phyloP scores from a whole-genome alignment of 306 rosid species.

The Castanea mollissima region DNA sequence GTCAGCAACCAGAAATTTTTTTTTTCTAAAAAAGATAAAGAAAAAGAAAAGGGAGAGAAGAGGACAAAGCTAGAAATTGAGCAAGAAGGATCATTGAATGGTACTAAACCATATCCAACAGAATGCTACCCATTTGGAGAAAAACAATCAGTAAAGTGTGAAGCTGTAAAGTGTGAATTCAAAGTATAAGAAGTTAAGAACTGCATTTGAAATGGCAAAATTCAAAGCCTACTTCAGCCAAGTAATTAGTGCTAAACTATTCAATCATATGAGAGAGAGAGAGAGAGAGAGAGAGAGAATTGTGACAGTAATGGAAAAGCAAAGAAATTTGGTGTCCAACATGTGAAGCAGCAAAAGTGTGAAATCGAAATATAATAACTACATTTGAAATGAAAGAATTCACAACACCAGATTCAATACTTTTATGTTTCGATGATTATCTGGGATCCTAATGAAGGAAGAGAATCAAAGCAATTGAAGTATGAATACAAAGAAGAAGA shows the following conservation, averaged over 20 bases:
- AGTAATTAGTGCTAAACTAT: too few relatives aligned
- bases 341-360: slow-evolving; percentile 4
- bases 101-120: slow-evolving; percentile 14
- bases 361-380: background rate
- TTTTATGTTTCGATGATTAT: background rate
- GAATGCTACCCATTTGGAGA: slow-evolving; percentile 18
- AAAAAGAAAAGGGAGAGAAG: background rate
- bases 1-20: background rate
- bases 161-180: too few relatives aligned
- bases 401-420: background rate
- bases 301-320: background rate
- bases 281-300: background rate
- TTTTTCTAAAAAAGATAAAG: too few relatives aligned
- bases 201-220: too few relatives aligned
- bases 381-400: slow-evolving; percentile 9
- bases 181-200: too few relatives aligned
- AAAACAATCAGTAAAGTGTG: background rate
- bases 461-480: background rate
- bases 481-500: background rate
- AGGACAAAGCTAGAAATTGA: slow-evolving; percentile 22
- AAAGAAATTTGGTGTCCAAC: slow-evolving; percentile 18
- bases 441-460: background rate
- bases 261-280: background rate
- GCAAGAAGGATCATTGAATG: slow-evolving; percentile 14
- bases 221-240: too few relatives aligned